Evolutionary conservation across 2,329 filamentous ascomycete genomes (phyloP), one percentile per base, ranked within the genome.

Genomic region (Monilinia vaccinii-corymbosi): DNA sequence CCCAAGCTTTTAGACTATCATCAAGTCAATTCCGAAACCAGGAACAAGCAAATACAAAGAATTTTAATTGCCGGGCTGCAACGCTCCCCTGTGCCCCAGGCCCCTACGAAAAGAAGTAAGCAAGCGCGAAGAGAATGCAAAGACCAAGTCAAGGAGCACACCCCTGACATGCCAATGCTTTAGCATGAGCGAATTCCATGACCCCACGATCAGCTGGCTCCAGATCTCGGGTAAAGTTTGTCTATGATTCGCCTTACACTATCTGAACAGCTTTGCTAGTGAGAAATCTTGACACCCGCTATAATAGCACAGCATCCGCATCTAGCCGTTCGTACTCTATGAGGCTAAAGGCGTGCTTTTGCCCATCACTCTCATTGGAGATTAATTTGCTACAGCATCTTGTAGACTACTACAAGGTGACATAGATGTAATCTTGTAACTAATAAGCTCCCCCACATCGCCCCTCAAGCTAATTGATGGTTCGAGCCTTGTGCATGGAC

Each of bases 191-290:
- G 31, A 52, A 36, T 52, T 34, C 38, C 40, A 59, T 31, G 10
- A 46, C 48, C 42, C 57, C 38, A 55, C 31, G 57, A 59, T 59
- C 57, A 59, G 48, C 57, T 55, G 57, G 57, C 38, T 45, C 48
- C 28, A 55, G 51, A 59, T 59, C 57, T 59, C 57, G 48, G 57
- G 57, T 59, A 59, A 48, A 47, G 53, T 53, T 28, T 46, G 38
- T 36, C 31, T 28, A 28, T 16, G 21, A 21, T 34, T 36, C 45
- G 13, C 45, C 46, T 45, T 44, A 34, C 28, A 40, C 48, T 52
- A 44, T 48, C 45, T 42, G 28, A 25, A 36, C 11, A 38, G 25
- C 45, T 50, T 32, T 44, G 38, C 38, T 55, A 13, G 28, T 44
- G n/a, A 38, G 38, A 42, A 50, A 58, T 58, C 55, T 58, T 40